Evolutionary conservation across 1,284 basidiomycete genomes (phyloP).

Genomic region (Tranzscheliella williamsii): DNA sequence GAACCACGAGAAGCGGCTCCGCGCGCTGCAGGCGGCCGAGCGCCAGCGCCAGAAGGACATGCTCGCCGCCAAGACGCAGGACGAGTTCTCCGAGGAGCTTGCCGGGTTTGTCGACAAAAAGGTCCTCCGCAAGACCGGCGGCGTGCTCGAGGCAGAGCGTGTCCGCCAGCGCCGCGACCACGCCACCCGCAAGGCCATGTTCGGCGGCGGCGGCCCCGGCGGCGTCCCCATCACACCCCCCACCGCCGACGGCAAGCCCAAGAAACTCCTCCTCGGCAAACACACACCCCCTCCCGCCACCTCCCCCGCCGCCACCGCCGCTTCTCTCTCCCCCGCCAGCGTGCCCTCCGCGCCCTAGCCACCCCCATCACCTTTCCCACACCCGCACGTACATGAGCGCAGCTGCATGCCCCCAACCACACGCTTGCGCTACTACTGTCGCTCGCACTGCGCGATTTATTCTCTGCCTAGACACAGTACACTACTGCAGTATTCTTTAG

Average conservation of each 20-base stretch:
- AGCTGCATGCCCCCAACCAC: too few species aligned
- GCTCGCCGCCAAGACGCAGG: slow-evolving; percentile 34
- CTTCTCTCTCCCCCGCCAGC: too few species aligned
- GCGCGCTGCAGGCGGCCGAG: slow-evolving; percentile 56
- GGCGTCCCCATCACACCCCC: slow-evolving; percentile 14
- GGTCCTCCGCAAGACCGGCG: slow-evolving; percentile 56
- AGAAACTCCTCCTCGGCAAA: slow-evolving; percentile 33
- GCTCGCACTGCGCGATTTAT: too few species aligned
- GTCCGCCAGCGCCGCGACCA: slow-evolving; percentile 55
- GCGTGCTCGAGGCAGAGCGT: slow-evolving; percentile 53
- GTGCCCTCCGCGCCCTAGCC: too few species aligned
- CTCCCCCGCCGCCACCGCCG: too few species aligned
- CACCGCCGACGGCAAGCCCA: slow-evolving; percentile 18
- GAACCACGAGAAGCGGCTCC: slow-evolving; percentile 58
- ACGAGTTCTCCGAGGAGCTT: slow-evolving; percentile 58
- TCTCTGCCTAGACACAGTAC: too few species aligned
- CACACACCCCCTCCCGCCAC: too few species aligned
- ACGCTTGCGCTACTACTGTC: too few species aligned
- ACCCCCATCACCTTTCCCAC: too few species aligned
- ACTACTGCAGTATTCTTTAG: too few species aligned
- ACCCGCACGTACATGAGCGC: too few species aligned
- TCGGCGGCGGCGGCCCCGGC: slow-evolving; percentile 42
- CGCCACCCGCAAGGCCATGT: slow-evolving; percentile 55
- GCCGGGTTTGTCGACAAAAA: slow-evolving; percentile 58
- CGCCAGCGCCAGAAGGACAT: slow-evolving; percentile 51